phyloP scores from a whole-genome alignment of 306 rosid genomes.

The Castanea sativa region DNA sequence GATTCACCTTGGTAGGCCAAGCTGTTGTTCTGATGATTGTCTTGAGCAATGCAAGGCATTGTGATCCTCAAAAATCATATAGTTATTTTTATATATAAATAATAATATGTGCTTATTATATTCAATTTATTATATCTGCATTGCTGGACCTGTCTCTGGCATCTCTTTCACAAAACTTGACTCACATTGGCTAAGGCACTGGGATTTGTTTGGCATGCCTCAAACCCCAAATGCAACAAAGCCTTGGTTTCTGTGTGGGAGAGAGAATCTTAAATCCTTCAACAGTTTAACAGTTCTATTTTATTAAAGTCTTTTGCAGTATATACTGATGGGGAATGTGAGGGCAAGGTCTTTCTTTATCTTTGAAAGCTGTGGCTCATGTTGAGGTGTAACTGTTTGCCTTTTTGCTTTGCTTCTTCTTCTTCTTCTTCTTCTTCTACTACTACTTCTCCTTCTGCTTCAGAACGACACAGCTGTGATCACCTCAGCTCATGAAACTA shows the following conservation, averaged over 20 bases:
- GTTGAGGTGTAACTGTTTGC: constrained; percentile 17
- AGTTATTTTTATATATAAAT: background rate
- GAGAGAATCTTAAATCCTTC: constrained; percentile 57
- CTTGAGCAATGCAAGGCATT: constrained; percentile 46
- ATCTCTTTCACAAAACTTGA: constrained; percentile 86
- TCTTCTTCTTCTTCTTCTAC: constrained; percentile 18
- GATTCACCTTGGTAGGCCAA: constrained; percentile 55
- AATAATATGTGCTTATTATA: constrained; percentile 17
- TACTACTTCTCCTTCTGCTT: background rate
- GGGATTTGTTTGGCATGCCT: constrained; percentile 92
- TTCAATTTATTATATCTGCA: constrained; percentile 45
- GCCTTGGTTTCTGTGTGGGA: constrained; percentile 59
- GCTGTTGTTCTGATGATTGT: constrained; percentile 67
- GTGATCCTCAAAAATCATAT: constrained; percentile 54
- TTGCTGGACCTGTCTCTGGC: constrained; percentile 73
- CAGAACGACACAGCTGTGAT: constrained; percentile 16
- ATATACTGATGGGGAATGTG: constrained; percentile 71
- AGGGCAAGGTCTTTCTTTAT: constrained; percentile 44
- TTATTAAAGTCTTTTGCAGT: constrained; percentile 29
- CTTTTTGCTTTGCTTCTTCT: constrained; percentile 24
- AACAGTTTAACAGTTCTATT: constrained; percentile 19
- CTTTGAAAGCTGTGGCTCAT: constrained; percentile 34
- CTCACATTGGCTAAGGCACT: constrained; percentile 78
- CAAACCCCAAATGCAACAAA: constrained; percentile 51
- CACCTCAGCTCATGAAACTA: constrained; percentile 17